These are phyloP conservation scores for Chalaropsis ovoidea DNA, from an alignment of 2,329 filamentous ascomycete species.

Conservation along the genomic window DNA sequence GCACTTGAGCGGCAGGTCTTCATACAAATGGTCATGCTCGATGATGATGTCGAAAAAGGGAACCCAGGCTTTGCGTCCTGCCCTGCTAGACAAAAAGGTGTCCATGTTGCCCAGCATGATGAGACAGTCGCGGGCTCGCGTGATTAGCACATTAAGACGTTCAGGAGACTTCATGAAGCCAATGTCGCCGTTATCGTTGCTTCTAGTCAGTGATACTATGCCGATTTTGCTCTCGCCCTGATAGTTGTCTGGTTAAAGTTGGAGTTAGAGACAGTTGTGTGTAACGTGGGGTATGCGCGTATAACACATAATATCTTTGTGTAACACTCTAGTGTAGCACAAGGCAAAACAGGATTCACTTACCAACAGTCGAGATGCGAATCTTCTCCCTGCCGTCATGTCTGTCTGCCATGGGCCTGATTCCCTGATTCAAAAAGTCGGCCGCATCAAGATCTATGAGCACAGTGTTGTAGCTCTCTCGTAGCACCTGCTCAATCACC, in stretches of 20 bases:
- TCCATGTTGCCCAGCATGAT: slow-evolving; percentile 61
- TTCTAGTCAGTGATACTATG: slow-evolving; percentile 56
- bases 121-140: slow-evolving; percentile 53
- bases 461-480: slow-evolving; percentile 49
- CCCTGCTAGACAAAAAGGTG: slow-evolving; percentile 52
- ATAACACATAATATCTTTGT: background rate
- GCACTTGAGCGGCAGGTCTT: slow-evolving; percentile 52
- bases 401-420: slow-evolving; percentile 43
- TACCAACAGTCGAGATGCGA: slow-evolving; percentile 59
- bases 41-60: slow-evolving; percentile 49
- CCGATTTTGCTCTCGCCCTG: slow-evolving; percentile 68
- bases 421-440: slow-evolving; percentile 52
- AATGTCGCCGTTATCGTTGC: slow-evolving; percentile 53
- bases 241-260: slow-evolving; percentile 52
- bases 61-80: slow-evolving; percentile 41
- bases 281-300: background rate
- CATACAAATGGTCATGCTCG: slow-evolving; percentile 41
- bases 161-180: slow-evolving; percentile 60
- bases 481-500: slow-evolving; percentile 45
- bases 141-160: slow-evolving; percentile 59
- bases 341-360: slow-evolving; percentile 28
- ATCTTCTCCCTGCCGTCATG: slow-evolving; percentile 46
- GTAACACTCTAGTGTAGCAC: no score
- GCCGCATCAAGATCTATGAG: slow-evolving; percentile 58
- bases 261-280: background rate